phyloP scores from a whole-genome alignment of 2,329 filamentous ascomycete genomes.

The Scedosporium dehoogii region DNA sequence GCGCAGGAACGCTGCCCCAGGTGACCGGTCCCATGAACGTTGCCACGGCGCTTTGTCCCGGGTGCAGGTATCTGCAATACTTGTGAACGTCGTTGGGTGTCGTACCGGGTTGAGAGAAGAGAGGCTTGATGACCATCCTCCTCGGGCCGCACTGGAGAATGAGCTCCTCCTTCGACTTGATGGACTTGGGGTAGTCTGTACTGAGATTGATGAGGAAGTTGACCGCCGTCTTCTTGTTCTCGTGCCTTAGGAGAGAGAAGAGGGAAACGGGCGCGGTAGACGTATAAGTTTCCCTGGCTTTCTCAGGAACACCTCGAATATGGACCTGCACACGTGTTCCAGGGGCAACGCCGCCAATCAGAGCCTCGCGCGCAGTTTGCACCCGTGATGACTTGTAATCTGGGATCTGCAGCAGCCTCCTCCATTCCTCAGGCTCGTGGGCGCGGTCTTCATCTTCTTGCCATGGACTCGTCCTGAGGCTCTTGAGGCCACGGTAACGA shows the following conservation, averaged over 20 bases:
- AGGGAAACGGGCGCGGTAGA: conserved; percentile 54
- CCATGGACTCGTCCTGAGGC: conserved; percentile 78
- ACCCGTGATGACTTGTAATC: conserved; percentile 82
- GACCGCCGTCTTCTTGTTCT: conserved; percentile 84
- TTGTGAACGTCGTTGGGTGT: conserved; percentile 98
- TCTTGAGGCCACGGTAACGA: conserved; percentile 87
- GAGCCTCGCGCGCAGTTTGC: conserved; percentile 66
- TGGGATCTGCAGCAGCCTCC: conserved; percentile 72
- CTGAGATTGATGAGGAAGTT: conserved; percentile 85
- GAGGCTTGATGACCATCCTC: conserved; percentile 75
- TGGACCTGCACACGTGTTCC: conserved; percentile 78
- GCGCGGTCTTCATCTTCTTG: conserved; percentile 78
- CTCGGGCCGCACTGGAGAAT: conserved; percentile 86
- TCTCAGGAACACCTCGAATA: conserved; percentile 43
- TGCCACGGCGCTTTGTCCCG: conserved; percentile 79
- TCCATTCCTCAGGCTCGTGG: conserved; percentile 85
- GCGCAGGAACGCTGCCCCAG: conserved; percentile 83
- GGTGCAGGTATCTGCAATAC: conserved; percentile 84
- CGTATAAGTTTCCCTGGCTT: conserved; percentile 35
- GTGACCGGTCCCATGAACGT: conserved; percentile 83
- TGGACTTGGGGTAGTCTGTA: conserved; percentile 62
- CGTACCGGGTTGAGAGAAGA: conserved; percentile 82
- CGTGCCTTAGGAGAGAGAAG: conserved; percentile 83
- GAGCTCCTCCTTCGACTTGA: conserved; percentile 88
- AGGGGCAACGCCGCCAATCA: conserved; percentile 76